Base-by-base conservation (phyloP, 805 yeast species). In the Debaryomyces hansenii region DNA sequence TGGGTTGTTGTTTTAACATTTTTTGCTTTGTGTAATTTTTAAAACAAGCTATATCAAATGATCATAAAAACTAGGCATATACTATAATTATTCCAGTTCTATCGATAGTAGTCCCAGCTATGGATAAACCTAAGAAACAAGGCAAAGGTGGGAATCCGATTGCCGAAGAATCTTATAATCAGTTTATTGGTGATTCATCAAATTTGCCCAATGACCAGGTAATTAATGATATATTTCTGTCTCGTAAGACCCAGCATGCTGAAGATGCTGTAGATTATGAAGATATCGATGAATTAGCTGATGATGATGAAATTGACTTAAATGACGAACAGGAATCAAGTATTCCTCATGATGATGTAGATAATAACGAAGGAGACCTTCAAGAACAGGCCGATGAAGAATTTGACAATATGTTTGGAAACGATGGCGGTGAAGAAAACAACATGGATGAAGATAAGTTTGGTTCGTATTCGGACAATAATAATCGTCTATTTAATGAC, bases 251-350 rank as follows among this genome's bases (percentile, higher is more conserved):
- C 2, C 76, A 78, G 45, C 98, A 91, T 64, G 91, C 94, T 1
- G 96, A 82, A 5, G 92, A 91, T 63, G 99, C 99, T 8, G 73
- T 90, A 28, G 98, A 92, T 64, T 92, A 87, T 62, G 97, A 89
- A 59, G 96, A 89, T 62, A 95, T 88, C 58, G 97, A 91, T 54
- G 97, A 91, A 64, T 71, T 91, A 41, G 97, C 97, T 0, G 97
- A 91, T 20, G 97, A 91, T 10, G 57, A 48, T 12, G 58, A 46
- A 9, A 57, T 48, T 20, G 57, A 49, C 16, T 55, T 38, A 9
- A 33, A 36, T 2, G 51, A 34, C 9, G 40, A 18, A 10, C 37
- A 40, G 9, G 40, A 28, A n/a, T 7, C 37, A 20, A 44, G 20
- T 10, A 32, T 27, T 10, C 39, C 41, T 10, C 56, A 49, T 14